A percentile compares a stretch with the other conserved stretches of the same genome.
phyloP scores from a whole-genome alignment of 495 filamentous ascomycete genomes.

The Hypoxylon perforatum region DNA sequence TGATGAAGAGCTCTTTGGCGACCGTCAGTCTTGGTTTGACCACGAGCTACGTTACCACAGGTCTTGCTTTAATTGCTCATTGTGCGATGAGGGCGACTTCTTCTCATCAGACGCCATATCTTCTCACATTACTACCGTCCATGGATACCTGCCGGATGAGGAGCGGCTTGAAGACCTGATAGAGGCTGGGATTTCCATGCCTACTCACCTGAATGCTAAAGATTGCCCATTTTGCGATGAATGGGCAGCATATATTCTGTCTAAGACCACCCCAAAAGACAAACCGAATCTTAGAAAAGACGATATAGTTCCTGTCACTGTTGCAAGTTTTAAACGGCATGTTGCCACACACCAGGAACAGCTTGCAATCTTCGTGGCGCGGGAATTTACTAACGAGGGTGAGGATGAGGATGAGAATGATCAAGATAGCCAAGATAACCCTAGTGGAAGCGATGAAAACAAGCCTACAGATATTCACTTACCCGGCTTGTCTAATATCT shows the following conservation, averaged over 20 bases:
- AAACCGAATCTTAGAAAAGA: not conserved
- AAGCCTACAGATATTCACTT: too few species aligned
- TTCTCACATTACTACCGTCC: not conserved
- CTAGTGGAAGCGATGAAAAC: too few species aligned
- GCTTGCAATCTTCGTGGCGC: slow-evolving; percentile 27
- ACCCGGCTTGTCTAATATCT: too few species aligned
- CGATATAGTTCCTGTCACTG: not conserved
- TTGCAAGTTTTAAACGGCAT: slow-evolving; percentile 29
- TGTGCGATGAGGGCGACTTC: slow-evolving; percentile 27
- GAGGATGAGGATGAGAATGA: too few species aligned
- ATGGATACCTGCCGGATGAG: slow-evolving; percentile 1
- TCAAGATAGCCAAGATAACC: too few species aligned
- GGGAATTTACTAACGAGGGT: too few species aligned
- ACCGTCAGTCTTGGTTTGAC: slow-evolving; percentile 45
- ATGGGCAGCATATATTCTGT: slow-evolving; percentile 21
- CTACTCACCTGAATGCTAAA: slow-evolving; percentile 9
- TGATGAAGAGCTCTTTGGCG: slow-evolving; percentile 36
- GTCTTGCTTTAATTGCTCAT: slow-evolving; percentile 34
- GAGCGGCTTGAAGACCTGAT: not conserved
- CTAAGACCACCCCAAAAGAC: too few species aligned
- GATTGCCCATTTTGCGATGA: slow-evolving; percentile 39
- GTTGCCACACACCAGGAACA: slow-evolving; percentile 33
- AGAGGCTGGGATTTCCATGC: slow-evolving; percentile 6
- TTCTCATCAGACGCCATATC: too few species aligned
- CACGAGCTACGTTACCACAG: slow-evolving; percentile 49